Evolutionary conservation across 805 yeast genomes (phyloP).

Genomic region (Saturnispora gosingensis): DNA sequence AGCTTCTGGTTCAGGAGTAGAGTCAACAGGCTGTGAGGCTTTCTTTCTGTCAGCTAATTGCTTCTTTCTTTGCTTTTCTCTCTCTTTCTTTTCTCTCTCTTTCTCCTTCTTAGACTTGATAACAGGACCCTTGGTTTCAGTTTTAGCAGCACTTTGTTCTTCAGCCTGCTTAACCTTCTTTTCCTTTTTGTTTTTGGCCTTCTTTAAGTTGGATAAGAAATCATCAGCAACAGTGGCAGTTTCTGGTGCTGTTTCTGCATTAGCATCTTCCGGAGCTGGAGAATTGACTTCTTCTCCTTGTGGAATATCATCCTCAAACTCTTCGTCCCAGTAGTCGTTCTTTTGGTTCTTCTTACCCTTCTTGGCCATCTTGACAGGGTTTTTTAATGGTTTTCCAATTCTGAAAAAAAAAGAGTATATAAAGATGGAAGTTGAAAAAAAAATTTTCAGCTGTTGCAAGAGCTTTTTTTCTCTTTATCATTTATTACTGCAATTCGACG

Average conservation of each 20-base stretch:
- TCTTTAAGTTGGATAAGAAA: constrained; percentile 75
- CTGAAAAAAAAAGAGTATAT: neutral
- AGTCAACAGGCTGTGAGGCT: constrained; percentile 29
- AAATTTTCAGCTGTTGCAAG: neutral
- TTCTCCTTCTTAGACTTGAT: constrained; percentile 88
- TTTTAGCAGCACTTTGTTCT: constrained; percentile 31
- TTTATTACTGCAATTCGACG: neutral
- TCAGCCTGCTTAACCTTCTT: constrained; percentile 57
- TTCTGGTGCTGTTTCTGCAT: constrained; percentile 19
- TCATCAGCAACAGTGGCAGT: constrained; percentile 33
- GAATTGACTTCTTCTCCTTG: constrained; percentile 46
- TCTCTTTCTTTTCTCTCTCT: constrained; percentile 91
- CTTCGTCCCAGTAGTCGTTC: constrained; percentile 78
- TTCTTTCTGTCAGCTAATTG: constrained; percentile 83
- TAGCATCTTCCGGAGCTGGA: constrained; percentile 21
- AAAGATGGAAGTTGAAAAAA: neutral
- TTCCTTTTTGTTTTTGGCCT: constrained; percentile 69
- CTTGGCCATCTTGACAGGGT: constrained; percentile 12
- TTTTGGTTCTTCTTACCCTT: constrained; percentile 56
- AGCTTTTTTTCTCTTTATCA: neutral
- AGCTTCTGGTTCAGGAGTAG: constrained; percentile 14
- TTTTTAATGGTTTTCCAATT: neutral
- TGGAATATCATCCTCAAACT: constrained; percentile 42
- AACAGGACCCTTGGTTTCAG: constrained; percentile 42
- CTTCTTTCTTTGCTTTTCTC: constrained; percentile 83